Evolutionary conservation across 176 grass and related monocot species (phyloP).

Genomic region (Aegilops longissima): DNA sequence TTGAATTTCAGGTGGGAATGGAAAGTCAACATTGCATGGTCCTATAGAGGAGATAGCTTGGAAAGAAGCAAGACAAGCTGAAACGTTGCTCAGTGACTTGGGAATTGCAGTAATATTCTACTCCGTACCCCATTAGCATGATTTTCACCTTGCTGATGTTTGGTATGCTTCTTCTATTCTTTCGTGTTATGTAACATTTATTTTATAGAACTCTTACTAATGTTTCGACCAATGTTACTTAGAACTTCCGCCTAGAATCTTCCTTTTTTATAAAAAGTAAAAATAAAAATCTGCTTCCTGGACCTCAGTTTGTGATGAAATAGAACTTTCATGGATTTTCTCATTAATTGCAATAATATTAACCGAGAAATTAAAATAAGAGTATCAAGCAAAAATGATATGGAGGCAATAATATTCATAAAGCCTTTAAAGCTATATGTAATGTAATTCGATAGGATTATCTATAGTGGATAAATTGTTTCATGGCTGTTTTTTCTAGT

Average conservation of each 20-base stretch:
- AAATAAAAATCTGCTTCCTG: not conserved
- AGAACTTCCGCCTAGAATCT: not conserved
- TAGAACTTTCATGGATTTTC: not conserved
- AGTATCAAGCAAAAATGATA: not conserved
- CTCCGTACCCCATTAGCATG: slow-evolving; percentile 16
- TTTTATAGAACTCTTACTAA: not conserved
- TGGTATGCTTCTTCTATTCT: slow-evolving; percentile 7
- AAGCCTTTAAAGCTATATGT: not conserved
- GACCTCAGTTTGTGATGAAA: slow-evolving; percentile 1
- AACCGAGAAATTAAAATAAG: not conserved
- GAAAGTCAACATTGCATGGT: slow-evolving; percentile 55
- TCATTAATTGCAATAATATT: not conserved
- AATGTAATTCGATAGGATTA: not conserved
- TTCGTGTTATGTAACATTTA: not conserved
- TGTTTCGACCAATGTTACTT: not conserved
- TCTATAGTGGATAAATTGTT: not conserved
- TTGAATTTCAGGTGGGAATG: slow-evolving; percentile 60
- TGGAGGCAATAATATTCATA: not conserved
- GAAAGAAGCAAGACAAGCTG: slow-evolving; percentile 79
- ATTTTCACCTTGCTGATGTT: slow-evolving; percentile 12
- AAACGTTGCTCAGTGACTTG: slow-evolving; percentile 64
- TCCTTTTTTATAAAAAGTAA: not conserved
- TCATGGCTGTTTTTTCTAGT: not conserved
- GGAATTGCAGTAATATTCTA: slow-evolving; percentile 79
- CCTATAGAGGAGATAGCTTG: slow-evolving; percentile 94